Conservation (phyloP, 306 rosid genomes). For the Astragalus membranaceus region DNA sequence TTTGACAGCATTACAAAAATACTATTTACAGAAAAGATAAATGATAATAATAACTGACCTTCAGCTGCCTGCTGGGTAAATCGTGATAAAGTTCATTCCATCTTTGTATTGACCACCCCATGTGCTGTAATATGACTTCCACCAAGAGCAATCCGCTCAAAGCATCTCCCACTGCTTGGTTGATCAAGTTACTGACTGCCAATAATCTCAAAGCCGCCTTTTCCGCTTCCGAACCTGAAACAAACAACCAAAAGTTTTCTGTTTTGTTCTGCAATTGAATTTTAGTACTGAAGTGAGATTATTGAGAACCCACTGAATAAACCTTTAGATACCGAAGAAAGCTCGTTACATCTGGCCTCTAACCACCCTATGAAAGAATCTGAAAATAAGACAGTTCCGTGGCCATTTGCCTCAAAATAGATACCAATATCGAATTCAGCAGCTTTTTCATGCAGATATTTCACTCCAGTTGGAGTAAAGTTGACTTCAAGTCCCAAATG, state of each 20-base stretch:
- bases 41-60: conserved; percentile 41
- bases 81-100: conserved; percentile 87
- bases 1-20: not conserved
- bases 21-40: not conserved
- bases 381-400: conserved; percentile 85
- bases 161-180: conserved; percentile 96
- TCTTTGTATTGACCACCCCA: conserved; percentile 68
- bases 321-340: conserved; percentile 54
- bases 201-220: conserved; percentile 72
- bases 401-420: conserved; percentile 98
- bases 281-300: conserved; percentile 11
- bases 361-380: conserved; percentile 52
- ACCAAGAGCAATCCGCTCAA: conserved; percentile 85
- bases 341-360: conserved; percentile 35
- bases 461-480: conserved; percentile 87
- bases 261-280: conserved; percentile 7
- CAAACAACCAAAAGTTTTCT: conserved; percentile 12
- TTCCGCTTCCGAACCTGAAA: conserved; percentile 57
- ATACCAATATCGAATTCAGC: conserved; percentile 75
- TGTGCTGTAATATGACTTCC: conserved; percentile 70
- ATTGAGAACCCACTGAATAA: conserved; percentile 8
- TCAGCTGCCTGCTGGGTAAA: conserved; percentile 90
- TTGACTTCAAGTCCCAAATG: conserved; percentile 68
- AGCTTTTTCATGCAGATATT: conserved; percentile 84
- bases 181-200: conserved; percentile 72